Evolutionary conservation across 768 basidiomycete genomes (phyloP).

Genomic region (Floccularia luteovirens): DNA sequence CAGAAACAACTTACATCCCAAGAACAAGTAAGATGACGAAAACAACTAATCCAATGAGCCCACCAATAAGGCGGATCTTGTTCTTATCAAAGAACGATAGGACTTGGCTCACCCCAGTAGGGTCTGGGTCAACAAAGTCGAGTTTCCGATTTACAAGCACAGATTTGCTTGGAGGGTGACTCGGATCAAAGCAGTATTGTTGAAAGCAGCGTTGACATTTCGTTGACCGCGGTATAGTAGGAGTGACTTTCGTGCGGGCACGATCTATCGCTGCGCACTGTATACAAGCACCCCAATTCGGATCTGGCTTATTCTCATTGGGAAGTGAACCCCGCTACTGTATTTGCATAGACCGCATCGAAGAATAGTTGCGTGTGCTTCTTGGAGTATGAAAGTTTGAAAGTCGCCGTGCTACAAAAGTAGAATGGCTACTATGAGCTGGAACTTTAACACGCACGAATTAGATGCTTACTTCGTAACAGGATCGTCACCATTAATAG

Average conservation of each 20-base stretch:
- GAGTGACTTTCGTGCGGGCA: constrained; percentile 30
- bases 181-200: constrained; percentile 48
- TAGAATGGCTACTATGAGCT: constrained; percentile 2
- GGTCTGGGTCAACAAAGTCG: constrained; percentile 48
- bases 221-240: constrained; percentile 28
- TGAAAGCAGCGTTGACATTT: constrained; percentile 37
- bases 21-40: constrained; percentile 28
- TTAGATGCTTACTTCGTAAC: constrained; percentile 47
- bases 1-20: constrained; percentile 31
- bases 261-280: constrained; percentile 58
- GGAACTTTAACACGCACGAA: neutral
- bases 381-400: constrained; percentile 51
- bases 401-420: constrained; percentile 41
- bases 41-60: constrained; percentile 29
- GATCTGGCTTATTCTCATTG: constrained; percentile 51
- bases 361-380: constrained; percentile 50
- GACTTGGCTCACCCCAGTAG: constrained; percentile 35
- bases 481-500: constrained; percentile 49
- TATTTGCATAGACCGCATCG: constrained; percentile 50
- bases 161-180: constrained; percentile 30
- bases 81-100: constrained; percentile 32
- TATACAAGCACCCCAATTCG: constrained; percentile 58
- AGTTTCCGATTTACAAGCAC: constrained; percentile 38
- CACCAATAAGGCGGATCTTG: constrained; percentile 43
- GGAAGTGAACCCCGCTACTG: constrained; percentile 54